These are phyloP conservation scores for Eutrema japonicum DNA, from an alignment of 345 rosid species.

Conservation along the genomic window DNA sequence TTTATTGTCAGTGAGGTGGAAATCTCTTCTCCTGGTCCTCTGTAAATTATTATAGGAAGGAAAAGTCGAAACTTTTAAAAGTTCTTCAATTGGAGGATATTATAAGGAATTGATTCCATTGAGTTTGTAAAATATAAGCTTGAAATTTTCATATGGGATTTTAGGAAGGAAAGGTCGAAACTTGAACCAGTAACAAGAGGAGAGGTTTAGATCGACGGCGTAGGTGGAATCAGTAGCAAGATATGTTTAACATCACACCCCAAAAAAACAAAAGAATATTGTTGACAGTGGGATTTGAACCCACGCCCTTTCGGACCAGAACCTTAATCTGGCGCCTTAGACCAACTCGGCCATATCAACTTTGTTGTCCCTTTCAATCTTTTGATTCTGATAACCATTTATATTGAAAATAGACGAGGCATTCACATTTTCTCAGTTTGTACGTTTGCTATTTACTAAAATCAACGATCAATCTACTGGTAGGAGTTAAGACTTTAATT, in stretches of 20 bases:
- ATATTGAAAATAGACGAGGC: neutral
- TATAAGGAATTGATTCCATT: too few species aligned
- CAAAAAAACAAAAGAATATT: neutral
- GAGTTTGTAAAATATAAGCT: too few species aligned
- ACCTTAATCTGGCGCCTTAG: conserved; percentile 99
- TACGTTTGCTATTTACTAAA: neutral
- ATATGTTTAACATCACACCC: neutral
- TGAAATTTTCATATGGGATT: too few species aligned
- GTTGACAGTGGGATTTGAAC: conserved; percentile 98
- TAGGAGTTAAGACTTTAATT: neutral
- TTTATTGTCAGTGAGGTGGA: too few species aligned
- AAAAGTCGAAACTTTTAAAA: too few species aligned
- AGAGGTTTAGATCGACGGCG: conserved; percentile 8
- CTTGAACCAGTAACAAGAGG: neutral
- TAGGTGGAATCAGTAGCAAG: neutral
- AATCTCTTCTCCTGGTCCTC: too few species aligned
- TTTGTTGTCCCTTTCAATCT: accelerated
- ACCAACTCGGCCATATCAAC: conserved; percentile 99
- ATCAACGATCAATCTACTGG: neutral
- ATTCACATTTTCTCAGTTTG: too few species aligned
- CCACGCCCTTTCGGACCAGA: conserved; percentile 99
- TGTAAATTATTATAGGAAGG: too few species aligned
- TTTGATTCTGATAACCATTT: neutral
- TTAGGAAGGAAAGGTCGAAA: too few species aligned
- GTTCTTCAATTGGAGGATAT: too few species aligned